These are phyloP conservation scores for Linnemannia exigua DNA, from an alignment of 192 early-diverging fungal genomes.

Conservation along the genomic window DNA sequence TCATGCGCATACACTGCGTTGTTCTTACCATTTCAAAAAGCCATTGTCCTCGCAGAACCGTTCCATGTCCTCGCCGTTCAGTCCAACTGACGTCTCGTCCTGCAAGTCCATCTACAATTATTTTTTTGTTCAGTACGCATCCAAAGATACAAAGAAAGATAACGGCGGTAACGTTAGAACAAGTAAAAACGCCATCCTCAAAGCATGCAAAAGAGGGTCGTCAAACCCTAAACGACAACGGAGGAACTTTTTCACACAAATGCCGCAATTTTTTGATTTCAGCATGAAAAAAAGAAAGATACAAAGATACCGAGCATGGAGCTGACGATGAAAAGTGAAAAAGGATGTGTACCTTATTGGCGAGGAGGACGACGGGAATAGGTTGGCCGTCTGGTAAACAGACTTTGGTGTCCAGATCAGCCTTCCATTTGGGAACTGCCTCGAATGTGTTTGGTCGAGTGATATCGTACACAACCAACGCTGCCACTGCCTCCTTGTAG, in stretches of 20 bases:
- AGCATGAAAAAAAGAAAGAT: background rate
- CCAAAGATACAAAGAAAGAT: background rate
- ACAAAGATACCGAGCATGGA: background rate
- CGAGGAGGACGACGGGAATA: conserved; percentile 69
- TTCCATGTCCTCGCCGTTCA: conserved; percentile 61
- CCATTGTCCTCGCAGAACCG: conserved; percentile 66
- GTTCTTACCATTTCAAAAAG: conserved; percentile 64
- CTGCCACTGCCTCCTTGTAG: conserved; percentile 72
- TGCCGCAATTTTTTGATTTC: background rate
- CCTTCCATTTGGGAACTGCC: conserved; percentile 69
- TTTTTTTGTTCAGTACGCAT: background rate
- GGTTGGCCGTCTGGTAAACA: conserved; percentile 66
- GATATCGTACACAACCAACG: conserved; percentile 72
- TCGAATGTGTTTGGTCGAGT: conserved; percentile 71
- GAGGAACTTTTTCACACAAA: background rate
- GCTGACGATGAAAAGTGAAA: too few species aligned
- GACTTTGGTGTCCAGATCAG: conserved; percentile 71
- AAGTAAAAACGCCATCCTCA: background rate
- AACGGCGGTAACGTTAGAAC: background rate
- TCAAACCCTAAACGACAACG: conserved; percentile 1
- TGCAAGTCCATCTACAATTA: conserved; percentile 65
- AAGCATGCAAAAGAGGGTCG: background rate
- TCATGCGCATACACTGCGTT: background rate
- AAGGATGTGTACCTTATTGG: conserved; percentile 64
- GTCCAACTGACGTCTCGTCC: conserved; percentile 46